Evolutionary conservation across 345 rosid species (phyloP).

Genomic region (Cochlearia excelsa): DNA sequence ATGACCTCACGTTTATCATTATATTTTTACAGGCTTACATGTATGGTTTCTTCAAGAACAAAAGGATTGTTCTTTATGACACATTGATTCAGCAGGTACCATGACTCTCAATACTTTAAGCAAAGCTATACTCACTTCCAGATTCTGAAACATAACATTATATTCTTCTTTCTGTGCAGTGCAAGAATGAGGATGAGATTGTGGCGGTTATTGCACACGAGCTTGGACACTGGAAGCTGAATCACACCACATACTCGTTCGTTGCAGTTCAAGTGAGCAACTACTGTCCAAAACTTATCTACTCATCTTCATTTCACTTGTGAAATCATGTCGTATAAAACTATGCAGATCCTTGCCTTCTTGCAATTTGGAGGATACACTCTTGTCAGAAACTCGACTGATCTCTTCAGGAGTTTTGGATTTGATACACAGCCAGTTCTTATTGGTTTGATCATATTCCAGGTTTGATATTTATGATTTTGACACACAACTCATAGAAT

Average conservation of each 20-base stretch:
- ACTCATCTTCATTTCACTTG: background rate
- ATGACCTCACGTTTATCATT: constrained; percentile 15
- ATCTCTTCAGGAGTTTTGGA: constrained; percentile 94
- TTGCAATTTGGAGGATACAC: constrained; percentile 97
- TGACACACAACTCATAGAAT: constrained; percentile 3
- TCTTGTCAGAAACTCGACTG: constrained; percentile 93
- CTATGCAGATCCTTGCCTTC: constrained; percentile 72
- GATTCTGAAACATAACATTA: background rate
- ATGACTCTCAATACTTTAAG: constrained; percentile 7
- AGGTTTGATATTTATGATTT: constrained; percentile 47
- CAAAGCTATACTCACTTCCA: constrained; percentile 1
- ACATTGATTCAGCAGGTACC: constrained; percentile 96
- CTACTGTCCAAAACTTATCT: background rate
- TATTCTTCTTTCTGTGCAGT: constrained; percentile 45
- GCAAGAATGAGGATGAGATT: constrained; percentile 87
- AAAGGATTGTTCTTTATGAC: constrained; percentile 95
- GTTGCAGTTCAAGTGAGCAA: constrained; percentile 78
- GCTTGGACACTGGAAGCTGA: constrained; percentile 98
- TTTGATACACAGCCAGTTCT: constrained; percentile 90
- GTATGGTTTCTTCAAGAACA: constrained; percentile 99
- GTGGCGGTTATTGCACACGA: constrained; percentile 98
- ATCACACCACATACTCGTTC: constrained; percentile 89
- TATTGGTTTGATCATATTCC: constrained; percentile 92
- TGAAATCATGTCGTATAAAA: background rate
- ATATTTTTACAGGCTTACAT: constrained; percentile 75